Conservation (phyloP, 2,329 filamentous ascomycete genomes). For the Calonectria henricotiae region DNA sequence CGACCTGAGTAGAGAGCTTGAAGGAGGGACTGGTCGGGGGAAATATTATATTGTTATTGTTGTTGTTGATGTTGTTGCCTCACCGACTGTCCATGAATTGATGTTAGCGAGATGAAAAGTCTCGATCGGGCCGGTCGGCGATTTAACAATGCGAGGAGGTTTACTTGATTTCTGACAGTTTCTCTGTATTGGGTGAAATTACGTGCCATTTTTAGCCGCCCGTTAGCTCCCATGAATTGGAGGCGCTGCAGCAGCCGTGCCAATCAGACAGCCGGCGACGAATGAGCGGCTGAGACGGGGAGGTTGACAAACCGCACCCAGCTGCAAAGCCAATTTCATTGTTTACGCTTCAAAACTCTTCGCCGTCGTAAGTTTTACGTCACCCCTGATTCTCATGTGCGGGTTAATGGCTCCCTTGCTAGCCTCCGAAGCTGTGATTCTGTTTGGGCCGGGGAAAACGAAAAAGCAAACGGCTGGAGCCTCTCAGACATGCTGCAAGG, state of each 20-base stretch:
- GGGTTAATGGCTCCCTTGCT: not conserved
- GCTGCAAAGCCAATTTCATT: not conserved
- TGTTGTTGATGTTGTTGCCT: not conserved
- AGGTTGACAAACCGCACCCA: not conserved
- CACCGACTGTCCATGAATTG: not conserved
- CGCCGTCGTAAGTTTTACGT: too few species aligned
- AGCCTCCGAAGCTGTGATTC: not conserved
- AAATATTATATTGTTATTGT: not conserved
- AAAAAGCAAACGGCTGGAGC: slow-evolving; percentile 17
- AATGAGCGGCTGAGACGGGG: not conserved
- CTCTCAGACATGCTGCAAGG: slow-evolving; percentile 26
- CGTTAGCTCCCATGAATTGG: not conserved
- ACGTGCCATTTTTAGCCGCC: not conserved
- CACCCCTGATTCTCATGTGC: slow-evolving; percentile 15
- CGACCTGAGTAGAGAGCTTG: too few species aligned
- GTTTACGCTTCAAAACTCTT: not conserved
- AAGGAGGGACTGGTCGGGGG: not conserved
- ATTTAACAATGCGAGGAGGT: slow-evolving; percentile 7
- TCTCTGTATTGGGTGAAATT: not conserved
- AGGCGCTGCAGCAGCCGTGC: not conserved
- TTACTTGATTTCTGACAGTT: not conserved
- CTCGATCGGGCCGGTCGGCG: not conserved
- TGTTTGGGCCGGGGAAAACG: not conserved
- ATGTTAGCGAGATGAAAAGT: not conserved
- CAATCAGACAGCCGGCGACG: not conserved